Base-by-base conservation (phyloP, 2,329 filamentous ascomycete species). In the Cercospora brassicicola region DNA sequence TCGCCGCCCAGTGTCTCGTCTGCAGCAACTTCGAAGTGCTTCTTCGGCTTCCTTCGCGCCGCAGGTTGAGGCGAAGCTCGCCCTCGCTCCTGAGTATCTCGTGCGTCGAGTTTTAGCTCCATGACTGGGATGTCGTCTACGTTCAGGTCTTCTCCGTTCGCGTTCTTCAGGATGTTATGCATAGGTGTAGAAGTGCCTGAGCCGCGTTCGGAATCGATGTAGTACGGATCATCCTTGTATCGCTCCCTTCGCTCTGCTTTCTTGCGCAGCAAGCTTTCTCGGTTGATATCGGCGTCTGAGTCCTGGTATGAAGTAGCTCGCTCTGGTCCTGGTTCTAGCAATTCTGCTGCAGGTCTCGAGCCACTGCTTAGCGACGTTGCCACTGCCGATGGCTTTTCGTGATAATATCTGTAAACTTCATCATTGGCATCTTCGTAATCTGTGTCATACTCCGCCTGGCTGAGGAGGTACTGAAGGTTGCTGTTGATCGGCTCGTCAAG, bases 101-200 rank as follows among this genome's bases (percentile, higher is more conserved):
- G 63, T 28, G 71, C 73, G 42, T 90, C 89, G 7, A 97, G 85
- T 69, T 96, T 90, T 57, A 99, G 85, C 77, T 96, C 89, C 89
- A 99, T 95, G 75, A 99, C 94, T 2, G 95, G 95, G 74, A 99
- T 99, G 1, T 92, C 88, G 79, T 99, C 95, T 53, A 99, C 90
- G 77, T 99, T 94, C 8, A 98, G 82, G 55, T 91, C 90, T 2
- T 90, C 89, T 1, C 89, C 90, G 76, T 94, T 94, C 66, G 88
- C 88, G 67, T 85, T 79, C 18, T 80, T 78, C 9, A 85, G 88
- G 67, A 95, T 92, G 71, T 88, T 91, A 75, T 94, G 91, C 60
- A 95, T 89, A 0, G 92, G 92, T 0, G 91, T 94, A 0, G 90
- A 90, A 5, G 86, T 86, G 36, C 88, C 87, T 3, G 87, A 88